Conservation (phyloP, 2,329 filamentous ascomycete species). For the Tolypocladium guangdongense region DNA sequence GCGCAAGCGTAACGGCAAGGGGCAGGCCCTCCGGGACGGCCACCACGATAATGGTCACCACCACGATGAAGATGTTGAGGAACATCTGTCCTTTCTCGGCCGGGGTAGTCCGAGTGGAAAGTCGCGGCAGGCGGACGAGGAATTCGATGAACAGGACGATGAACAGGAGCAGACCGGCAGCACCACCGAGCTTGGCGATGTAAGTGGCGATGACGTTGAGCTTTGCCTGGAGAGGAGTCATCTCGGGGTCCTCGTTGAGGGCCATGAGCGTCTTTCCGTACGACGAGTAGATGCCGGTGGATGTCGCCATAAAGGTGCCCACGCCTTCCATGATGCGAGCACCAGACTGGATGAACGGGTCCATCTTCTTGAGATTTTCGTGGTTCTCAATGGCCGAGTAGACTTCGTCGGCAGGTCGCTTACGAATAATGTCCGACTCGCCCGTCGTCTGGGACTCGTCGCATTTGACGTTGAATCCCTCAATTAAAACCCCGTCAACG, state of each 20-base stretch:
- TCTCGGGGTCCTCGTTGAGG: conserved; percentile 61
- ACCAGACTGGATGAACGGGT: conserved; percentile 79
- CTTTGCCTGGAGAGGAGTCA: conserved; percentile 67
- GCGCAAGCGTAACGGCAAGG: conserved; percentile 64
- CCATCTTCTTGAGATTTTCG: conserved; percentile 58
- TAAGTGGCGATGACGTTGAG: conserved; percentile 65
- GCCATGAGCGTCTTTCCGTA: conserved; percentile 69
- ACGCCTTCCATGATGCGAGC: conserved; percentile 68
- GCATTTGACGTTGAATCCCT: conserved; percentile 64
- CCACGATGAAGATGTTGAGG: conserved; percentile 65
- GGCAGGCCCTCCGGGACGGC: conserved; percentile 70
- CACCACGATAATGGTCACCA: conserved; percentile 70
- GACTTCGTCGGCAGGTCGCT: conserved; percentile 56
- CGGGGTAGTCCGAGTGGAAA: conserved; percentile 37
- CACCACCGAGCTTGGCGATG: conserved; percentile 68
- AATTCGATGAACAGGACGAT: conserved; percentile 81
- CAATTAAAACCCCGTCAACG: conserved; percentile 62
- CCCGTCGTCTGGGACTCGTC: conserved; percentile 73
- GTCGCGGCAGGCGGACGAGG: conserved; percentile 51
- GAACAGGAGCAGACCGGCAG: conserved; percentile 69
- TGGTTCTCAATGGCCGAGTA: conserved; percentile 57
- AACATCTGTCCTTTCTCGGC: conserved; percentile 71
- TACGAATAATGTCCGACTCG: conserved; percentile 66
- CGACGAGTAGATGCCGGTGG: conserved; percentile 61
- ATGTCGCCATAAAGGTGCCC: conserved; percentile 64